These are phyloP conservation scores for Iberis pinnata DNA, from an alignment of 345 rosid species.

Conservation along the genomic window DNA sequence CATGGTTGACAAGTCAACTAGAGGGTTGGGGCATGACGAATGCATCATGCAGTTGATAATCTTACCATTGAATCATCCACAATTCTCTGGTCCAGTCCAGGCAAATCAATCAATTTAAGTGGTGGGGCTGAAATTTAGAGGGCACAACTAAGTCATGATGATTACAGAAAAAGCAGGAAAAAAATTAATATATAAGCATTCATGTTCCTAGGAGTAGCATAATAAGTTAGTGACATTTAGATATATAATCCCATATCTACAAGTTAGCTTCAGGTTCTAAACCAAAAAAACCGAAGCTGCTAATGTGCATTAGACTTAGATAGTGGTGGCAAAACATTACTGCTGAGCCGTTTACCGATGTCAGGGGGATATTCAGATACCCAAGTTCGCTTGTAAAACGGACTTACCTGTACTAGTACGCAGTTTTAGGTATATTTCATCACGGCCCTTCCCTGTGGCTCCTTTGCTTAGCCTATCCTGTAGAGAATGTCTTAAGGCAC, in stretches of 20 bases:
- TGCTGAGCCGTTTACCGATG: slow-evolving; percentile 5
- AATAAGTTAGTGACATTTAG: background rate
- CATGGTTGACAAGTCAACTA: no score
- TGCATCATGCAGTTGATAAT: slow-evolving; percentile 11
- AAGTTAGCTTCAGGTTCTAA: slow-evolving; percentile 10
- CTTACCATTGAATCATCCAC: slow-evolving; percentile 86
- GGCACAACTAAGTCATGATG: slow-evolving; percentile 6
- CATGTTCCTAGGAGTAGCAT: slow-evolving; percentile 4
- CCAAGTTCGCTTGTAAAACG: background rate
- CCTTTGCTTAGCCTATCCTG: slow-evolving; percentile 91
- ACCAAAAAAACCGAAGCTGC: no score
- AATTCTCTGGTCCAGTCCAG: slow-evolving; percentile 95
- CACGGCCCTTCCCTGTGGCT: slow-evolving; percentile 66
- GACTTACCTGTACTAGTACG: slow-evolving; percentile 79
- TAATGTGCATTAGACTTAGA: slow-evolving; percentile 2
- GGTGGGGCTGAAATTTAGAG: slow-evolving; percentile 69
- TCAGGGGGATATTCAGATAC: background rate
- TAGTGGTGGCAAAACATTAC: slow-evolving; percentile 9
- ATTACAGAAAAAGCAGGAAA: slow-evolving; percentile 2
- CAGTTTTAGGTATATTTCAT: slow-evolving; percentile 83
- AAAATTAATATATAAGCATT: slow-evolving; percentile 6
- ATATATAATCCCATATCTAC: slow-evolving; percentile 7
- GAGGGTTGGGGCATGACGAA: no score
- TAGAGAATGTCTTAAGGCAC: slow-evolving; percentile 86
- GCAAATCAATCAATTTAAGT: slow-evolving; percentile 83